Base-by-base conservation (phyloP, 2,329 filamentous ascomycete species). In the Exophiala xenobiotica region DNA sequence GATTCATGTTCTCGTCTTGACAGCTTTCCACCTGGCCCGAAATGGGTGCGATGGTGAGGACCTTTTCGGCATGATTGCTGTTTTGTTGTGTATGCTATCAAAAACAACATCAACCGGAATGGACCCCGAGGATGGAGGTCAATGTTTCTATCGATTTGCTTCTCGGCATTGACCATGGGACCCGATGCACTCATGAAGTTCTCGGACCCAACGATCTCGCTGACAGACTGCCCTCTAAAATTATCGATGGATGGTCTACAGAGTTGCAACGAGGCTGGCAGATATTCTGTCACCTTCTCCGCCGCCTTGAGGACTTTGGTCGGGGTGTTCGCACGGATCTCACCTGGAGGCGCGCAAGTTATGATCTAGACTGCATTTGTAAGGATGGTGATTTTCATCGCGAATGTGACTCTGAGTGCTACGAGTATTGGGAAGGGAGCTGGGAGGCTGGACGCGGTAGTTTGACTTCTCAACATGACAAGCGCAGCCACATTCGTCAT, bases 31-130 rank as follows among this genome's bases (percentile, higher is more conserved):
- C 44, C 59, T 74, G 14, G 67, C 65, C 1, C 46, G 56, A 18
- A 38, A 47, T 8, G 68, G 70, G 2, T 63, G 59, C 47, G 45
- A 64, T 12, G 67, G 60, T 1, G 71, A 74, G 46, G 70, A 66
- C 29, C 58, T 73, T 0, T 73, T 73, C 51, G 72, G 72, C 0
- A 65, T 68, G 8, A 14, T 74, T 5, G 65, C 68, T 18, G 68
- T 65, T 42, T 56, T 70, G 16, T 48, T 72, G 0, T 68, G 63
- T 44, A 57, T 73, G 3, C 46, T 74, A 3, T 46, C 29, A 1
- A 27, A 59, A 4, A 65, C n/a, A n/a, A n/a, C n/a, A n/a, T n/a
- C n/a, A n/a, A n/a, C n/a, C n/a, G n/a, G 65, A 12, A 63, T 60
- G 2, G 59, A 72, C 47, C 67, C 64, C 23, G n/a, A 40, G 4